Evolutionary conservation across 2,329 filamentous ascomycete species (phyloP).

Genomic region (Aspergillus ochraceus): DNA sequence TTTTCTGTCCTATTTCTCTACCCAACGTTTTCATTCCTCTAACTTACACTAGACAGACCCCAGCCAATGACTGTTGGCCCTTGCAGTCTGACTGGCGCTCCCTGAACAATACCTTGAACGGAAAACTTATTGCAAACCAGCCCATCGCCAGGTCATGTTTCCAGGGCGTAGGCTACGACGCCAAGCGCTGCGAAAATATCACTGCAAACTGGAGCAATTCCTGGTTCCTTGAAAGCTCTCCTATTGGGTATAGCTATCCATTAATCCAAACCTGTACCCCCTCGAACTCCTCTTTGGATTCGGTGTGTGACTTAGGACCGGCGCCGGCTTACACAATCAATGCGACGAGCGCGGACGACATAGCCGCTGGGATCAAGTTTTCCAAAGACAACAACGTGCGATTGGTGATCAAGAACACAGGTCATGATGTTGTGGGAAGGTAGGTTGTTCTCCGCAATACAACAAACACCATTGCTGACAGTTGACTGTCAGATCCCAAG

Average conservation of each 20-base stretch:
- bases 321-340: conserved; percentile 15
- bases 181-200: conserved; percentile 40
- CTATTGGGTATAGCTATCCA: conserved; percentile 33
- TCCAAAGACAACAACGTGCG: conserved; percentile 24
- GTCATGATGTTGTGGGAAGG: conserved; percentile 46
- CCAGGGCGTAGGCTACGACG: conserved; percentile 37
- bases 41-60: background rate
- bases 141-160: conserved; percentile 55
- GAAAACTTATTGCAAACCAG: conserved; percentile 49
- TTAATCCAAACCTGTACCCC: conserved; percentile 40
- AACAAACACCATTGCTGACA: conserved; percentile 47
- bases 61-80: conserved; percentile 47
- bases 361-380: conserved; percentile 12
- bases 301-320: conserved; percentile 13
- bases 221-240: conserved; percentile 17
- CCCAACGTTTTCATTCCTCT: background rate
- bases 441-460: conserved; percentile 10
- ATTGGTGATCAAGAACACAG: conserved; percentile 42
- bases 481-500: conserved; percentile 44
- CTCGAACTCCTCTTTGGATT: conserved; percentile 23
- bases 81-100: conserved; percentile 41
- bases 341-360: conserved; percentile 7
- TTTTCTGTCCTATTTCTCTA: background rate
- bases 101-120: conserved; percentile 52
- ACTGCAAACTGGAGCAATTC: conserved; percentile 41